Evolutionary conservation across 176 grass and related monocot species (phyloP).

Genomic region (Avena sativa): DNA sequence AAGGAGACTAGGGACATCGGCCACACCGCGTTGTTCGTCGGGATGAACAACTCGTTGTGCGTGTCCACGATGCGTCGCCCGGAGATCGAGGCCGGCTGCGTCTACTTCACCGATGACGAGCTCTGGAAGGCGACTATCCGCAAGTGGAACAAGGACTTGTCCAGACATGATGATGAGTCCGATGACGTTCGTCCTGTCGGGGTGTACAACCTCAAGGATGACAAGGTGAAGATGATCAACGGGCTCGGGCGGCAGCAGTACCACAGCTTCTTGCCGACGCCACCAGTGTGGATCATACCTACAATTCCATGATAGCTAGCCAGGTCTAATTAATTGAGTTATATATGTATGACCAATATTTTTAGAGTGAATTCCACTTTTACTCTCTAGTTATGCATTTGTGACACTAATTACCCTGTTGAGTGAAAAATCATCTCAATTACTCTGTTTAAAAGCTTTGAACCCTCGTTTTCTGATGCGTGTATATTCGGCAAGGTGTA

Average conservation of each 20-base stretch:
- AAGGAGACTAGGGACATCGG: slow-evolving; percentile 1
- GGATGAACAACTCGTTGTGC: background rate
- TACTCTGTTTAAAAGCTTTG: too few species aligned
- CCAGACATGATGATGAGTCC: too few species aligned
- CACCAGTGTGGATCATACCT: background rate
- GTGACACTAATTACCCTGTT: too few species aligned
- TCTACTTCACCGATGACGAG: background rate
- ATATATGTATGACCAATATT: background rate
- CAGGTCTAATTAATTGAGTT: background rate
- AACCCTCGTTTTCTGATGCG: too few species aligned
- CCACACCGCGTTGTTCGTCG: background rate
- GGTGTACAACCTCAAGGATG: background rate
- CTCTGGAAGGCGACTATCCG: background rate
- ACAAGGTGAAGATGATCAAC: background rate
- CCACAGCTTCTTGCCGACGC: background rate
- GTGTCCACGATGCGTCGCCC: background rate
- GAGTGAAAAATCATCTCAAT: too few species aligned
- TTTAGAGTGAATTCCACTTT: too few species aligned
- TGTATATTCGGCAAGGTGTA: too few species aligned
- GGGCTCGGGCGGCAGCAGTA: background rate
- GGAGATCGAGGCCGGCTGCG: background rate
- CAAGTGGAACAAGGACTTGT: background rate
- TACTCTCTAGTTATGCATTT: too few species aligned
- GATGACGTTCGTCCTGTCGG: background rate
- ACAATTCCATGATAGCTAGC: background rate